Conservation (phyloP, 2,329 filamentous ascomycete genomes). For the Cladophialophora psammophila region DNA sequence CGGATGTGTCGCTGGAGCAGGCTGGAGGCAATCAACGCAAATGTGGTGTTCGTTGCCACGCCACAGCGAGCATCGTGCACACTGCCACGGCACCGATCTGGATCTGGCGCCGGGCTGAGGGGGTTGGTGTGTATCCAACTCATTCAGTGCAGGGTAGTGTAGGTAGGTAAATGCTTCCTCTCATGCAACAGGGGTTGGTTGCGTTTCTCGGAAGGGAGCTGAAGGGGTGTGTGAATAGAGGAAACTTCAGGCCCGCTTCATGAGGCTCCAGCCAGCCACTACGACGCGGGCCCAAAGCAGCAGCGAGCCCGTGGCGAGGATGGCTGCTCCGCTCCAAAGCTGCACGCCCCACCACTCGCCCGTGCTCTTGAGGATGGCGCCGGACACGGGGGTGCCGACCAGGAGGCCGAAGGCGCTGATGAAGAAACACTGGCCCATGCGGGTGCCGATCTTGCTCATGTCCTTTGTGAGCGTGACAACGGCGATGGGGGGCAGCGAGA, state of each 20-base stretch:
- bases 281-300: constrained; percentile 29
- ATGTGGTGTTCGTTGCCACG: no score
- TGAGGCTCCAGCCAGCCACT: constrained; percentile 14
- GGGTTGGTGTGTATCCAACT: no score
- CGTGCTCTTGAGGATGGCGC: constrained; percentile 58
- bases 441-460: constrained; percentile 63
- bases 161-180: no score
- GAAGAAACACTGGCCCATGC: constrained; percentile 63
- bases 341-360: constrained; percentile 53
- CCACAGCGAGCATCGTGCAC: no score
- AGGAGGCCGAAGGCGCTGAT: constrained; percentile 60
- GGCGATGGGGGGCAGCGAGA: constrained; percentile 55
- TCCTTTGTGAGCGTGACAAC: constrained; percentile 55
- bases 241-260: constrained; percentile 19
- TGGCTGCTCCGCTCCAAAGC: constrained; percentile 48
- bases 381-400: constrained; percentile 65
- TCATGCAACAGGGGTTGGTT: no score
- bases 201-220: background rate
- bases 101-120: no score
- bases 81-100: no score
- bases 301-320: constrained; percentile 34
- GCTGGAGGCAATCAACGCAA: no score
- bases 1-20: no score
- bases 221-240: background rate
- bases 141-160: no score